phyloP scores from a whole-genome alignment of 2,329 filamentous ascomycete species.

The Xylaria sp. region DNA sequence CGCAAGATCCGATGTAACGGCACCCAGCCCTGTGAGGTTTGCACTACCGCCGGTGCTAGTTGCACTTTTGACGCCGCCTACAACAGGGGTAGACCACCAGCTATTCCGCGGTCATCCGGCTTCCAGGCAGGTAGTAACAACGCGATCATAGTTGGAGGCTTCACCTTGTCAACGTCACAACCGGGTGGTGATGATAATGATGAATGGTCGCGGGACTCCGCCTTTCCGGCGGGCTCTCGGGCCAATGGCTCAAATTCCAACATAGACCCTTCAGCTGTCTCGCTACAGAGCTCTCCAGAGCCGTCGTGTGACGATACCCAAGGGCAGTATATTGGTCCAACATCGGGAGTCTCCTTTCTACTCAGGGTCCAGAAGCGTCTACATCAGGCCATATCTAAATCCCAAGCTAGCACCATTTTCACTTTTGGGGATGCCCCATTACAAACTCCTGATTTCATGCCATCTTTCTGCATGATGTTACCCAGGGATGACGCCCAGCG shows the following conservation, averaged over 20 bases:
- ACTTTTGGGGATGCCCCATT: slow-evolving; percentile 62
- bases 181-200: background rate
- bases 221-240: background rate
- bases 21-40: slow-evolving; percentile 17
- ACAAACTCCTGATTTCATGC: slow-evolving; percentile 54
- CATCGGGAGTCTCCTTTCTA: slow-evolving; percentile 61
- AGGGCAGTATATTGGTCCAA: slow-evolving; percentile 60
- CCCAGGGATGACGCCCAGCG: slow-evolving; percentile 45
- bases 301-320: slow-evolving; percentile 58
- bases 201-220: background rate
- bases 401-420: slow-evolving; percentile 58
- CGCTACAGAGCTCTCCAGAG: slow-evolving; percentile 57
- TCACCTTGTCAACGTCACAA: background rate
- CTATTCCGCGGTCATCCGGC: slow-evolving; percentile 7
- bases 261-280: slow-evolving; percentile 18
- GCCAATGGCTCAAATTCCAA: slow-evolving; percentile 5
- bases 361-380: slow-evolving; percentile 62
- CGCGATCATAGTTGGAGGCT: background rate
- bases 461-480: slow-evolving; percentile 57
- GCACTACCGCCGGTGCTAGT: slow-evolving; percentile 1
- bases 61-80: slow-evolving; percentile 14
- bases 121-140: background rate
- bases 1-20: slow-evolving; percentile 18
- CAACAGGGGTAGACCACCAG: slow-evolving; percentile 11
- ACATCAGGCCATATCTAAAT: slow-evolving; percentile 53